These are phyloP conservation scores for Solanum dulcamara DNA, from an alignment of 257 asterid species.

Conservation along the genomic window DNA sequence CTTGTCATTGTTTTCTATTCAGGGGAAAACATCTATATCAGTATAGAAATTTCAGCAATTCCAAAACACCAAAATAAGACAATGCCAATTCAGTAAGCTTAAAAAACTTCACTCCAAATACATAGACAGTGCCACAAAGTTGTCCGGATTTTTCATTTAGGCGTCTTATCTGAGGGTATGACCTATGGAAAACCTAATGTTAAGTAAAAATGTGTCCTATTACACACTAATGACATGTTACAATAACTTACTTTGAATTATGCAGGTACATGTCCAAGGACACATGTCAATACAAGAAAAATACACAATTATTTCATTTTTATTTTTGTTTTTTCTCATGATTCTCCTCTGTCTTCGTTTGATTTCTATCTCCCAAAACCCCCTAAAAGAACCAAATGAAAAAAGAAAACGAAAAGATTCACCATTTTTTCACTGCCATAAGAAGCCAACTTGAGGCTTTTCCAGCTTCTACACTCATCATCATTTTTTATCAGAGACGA, in stretches of 20 bases:
- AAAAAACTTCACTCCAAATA: background rate
- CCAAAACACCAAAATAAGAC: background rate
- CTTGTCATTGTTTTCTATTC: constrained; percentile 29
- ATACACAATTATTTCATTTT: background rate
- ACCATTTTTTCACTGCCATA: background rate
- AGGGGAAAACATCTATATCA: background rate
- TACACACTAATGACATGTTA: background rate
- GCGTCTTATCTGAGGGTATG: background rate
- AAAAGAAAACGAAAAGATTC: background rate
- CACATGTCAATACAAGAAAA: background rate
- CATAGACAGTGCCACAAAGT: background rate
- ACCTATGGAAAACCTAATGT: background rate
- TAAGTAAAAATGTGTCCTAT: background rate
- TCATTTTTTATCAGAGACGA: background rate
- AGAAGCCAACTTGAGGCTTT: background rate
- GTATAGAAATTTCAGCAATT: background rate
- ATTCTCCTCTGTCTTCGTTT: background rate
- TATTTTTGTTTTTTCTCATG: background rate
- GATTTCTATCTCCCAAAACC: background rate
- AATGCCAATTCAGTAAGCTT: background rate
- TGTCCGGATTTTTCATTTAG: background rate
- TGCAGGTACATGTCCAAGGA: background rate
- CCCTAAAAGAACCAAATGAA: background rate
- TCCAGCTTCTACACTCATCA: background rate
- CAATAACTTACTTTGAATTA: background rate